Base-by-base conservation (phyloP, 2,329 filamentous ascomycete genomes). In the Phaeosphaeriaceae sp. region DNA sequence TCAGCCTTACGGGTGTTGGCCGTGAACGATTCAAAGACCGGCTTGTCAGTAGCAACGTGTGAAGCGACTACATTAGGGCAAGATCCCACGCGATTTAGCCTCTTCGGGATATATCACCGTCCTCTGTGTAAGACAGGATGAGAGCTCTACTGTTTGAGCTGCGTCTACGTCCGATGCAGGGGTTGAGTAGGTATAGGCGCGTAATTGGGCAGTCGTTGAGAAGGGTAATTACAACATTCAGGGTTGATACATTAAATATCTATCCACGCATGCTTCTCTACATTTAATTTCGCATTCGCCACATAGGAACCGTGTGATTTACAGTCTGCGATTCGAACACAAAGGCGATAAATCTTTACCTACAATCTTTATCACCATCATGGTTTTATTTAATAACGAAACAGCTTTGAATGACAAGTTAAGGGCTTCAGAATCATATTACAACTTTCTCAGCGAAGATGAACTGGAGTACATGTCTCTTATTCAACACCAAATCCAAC, bases 401-500 rank as follows among this genome's bases (percentile, higher is more conserved):
- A 38, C 33, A 6, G 4, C 13, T 11, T 8, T 20, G 3, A 12
- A 26, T 13, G 9, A 28, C 20, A 7, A 21, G 3, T 17, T 20
- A 12, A 34, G 33, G 12, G 16, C 33, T 12, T 15, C 29, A 17
- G 43, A 35, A 12, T 46, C 43, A 4, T 36, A 42, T 13, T 46
- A 46, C 18, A 21, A 42, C 26, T 49, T 49, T 17, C 16, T 53
- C 9, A 38, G 30, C 28, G 46, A 53, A 5, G 26, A 53, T 9
- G 50, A 53, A 26, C 35, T 42, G 18, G 29, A 49, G 12, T 53
- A 53, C 28, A 49, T 49, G 50, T 28, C 35, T 21, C 35, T 53
- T 15, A 53, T 53, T n/a, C 41, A 53, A 18, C 13, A 49, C 17
- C 40, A 43, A 13, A 26, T 43, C 12, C 42, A 49, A 26, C 41